These are phyloP conservation scores for Hypoxylon fuscum DNA, from an alignment of 495 filamentous ascomycete species.

Conservation along the genomic window DNA sequence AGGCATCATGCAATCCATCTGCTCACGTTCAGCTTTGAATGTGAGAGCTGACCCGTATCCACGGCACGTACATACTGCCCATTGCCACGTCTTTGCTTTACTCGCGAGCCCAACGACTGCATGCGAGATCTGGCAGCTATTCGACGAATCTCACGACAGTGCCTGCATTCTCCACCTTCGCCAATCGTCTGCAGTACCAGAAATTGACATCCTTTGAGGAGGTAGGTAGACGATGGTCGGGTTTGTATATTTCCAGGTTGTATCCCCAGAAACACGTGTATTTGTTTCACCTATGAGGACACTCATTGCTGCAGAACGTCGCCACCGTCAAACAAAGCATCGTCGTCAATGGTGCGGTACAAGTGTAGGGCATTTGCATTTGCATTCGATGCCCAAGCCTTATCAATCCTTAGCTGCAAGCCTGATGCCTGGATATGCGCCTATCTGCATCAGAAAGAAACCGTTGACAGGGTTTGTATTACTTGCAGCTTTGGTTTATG, in stretches of 20 bases:
- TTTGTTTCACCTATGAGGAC: conserved; percentile 4
- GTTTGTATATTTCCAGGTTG: conserved; percentile 2
- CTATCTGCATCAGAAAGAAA: conserved; percentile 11
- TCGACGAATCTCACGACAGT: conserved; percentile 18
- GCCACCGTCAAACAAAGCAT: conserved; percentile 10
- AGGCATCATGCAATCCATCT: conserved; percentile 13
- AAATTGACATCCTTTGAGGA: conserved; percentile 9
- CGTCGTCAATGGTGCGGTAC: conserved; percentile 1
- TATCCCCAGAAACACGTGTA: conserved; percentile 27
- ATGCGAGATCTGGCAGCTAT: conserved; percentile 28
- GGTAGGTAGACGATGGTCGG: not conserved
- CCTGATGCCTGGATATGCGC: conserved; percentile 6
- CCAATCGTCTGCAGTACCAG: conserved; percentile 1
- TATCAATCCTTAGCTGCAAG: conserved; percentile 19
- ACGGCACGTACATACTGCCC: conserved; percentile 17
- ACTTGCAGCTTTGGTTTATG: conserved; percentile 32
- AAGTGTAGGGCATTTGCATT: conserved; percentile 1
- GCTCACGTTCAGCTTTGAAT: conserved; percentile 8
- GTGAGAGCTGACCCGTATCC: conserved; percentile 17
- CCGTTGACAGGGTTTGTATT: conserved; percentile 28
- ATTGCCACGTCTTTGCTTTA: conserved; percentile 22
- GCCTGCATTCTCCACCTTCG: conserved; percentile 7
- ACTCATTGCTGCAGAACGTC: conserved; percentile 14
- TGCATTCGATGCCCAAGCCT: conserved; percentile 6
- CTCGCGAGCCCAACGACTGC: conserved; percentile 15